Base-by-base conservation (phyloP, 2,329 filamentous ascomycete species). In the Nemania diffusa region DNA sequence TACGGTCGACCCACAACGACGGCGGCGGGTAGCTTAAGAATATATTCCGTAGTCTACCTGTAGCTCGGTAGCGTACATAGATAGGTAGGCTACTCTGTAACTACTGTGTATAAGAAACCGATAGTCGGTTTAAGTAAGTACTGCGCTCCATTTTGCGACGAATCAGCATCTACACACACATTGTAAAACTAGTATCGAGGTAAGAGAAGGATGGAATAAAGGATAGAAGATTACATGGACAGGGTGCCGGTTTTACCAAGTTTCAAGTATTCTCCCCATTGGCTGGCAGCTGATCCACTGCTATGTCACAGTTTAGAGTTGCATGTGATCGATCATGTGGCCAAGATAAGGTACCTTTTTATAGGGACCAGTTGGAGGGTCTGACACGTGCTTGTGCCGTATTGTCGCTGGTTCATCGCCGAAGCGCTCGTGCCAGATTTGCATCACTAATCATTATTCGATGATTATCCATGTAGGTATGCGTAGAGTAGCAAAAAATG, bases 271-370 rank as follows among this genome's bases (percentile, higher is more conserved):
- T 29, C 9, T 24, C 9, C 34, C 37, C 5, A 57, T 66, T 62
- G 58, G 57, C 5, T 20, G 17, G 6, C 6, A 37, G 37, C 15
- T 60, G 51, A 50, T 37, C 52, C 52, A 37, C 60, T n/a, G 8
- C 2, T 37, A 42, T 56, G 52, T 22, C 52, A 40, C 32, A 40
- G 53, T 27, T 67, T 62, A 64, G 64, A 74, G 69, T 74, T 72
- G 68, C 73, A 75, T 75, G 73, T 74, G 73, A 75, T 75, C 69
- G 73, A 75, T 75, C 71, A 74, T 64, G 60, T 59, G 65, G 56
- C 53, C 56, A 57, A 40, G 57, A 48, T 53, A 29, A 46, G 53
- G 53, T 46, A 50, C 26, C 34, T 56, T 40, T 40, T 56, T 40
- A 56, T 56, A 56, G 32, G 29, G 44, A 56, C 32, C 61, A 62